These are phyloP conservation scores for Fonsecaea nubica DNA, from an alignment of 2,329 filamentous ascomycete genomes.

Conservation along the genomic window DNA sequence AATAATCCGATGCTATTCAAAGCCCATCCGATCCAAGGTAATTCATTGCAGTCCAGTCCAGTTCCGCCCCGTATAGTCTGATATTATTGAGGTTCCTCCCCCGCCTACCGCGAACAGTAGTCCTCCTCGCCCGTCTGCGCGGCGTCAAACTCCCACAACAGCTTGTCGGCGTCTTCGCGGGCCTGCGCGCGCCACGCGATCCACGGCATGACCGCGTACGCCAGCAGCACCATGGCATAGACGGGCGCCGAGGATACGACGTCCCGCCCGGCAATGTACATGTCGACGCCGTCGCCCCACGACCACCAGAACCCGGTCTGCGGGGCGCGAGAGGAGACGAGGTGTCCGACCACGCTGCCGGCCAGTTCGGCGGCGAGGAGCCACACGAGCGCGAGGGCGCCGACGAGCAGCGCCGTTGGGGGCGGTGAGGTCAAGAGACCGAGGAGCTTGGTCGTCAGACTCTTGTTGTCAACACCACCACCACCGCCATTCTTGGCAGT, in stretches of 20 bases:
- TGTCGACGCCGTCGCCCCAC: not conserved
- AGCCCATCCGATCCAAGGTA: too few species aligned
- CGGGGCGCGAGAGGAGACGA: not conserved
- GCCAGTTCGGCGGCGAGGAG: constrained; percentile 22
- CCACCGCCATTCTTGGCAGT: not conserved
- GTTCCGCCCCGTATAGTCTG: too few species aligned
- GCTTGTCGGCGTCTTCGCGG: constrained; percentile 1
- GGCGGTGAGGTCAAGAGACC: not conserved
- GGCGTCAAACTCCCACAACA: constrained; percentile 16
- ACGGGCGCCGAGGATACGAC: constrained; percentile 7
- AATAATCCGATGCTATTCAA: too few species aligned
- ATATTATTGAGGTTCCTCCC: not conserved
- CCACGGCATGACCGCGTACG: constrained; percentile 29
- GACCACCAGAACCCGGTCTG: constrained; percentile 15
- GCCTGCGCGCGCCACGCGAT: constrained; percentile 7
- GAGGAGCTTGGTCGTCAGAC: not conserved
- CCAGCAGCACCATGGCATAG: constrained; percentile 16
- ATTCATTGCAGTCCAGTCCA: too few species aligned
- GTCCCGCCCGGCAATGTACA: constrained; percentile 18
- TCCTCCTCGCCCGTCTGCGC: constrained; percentile 14
- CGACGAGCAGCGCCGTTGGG: constrained; percentile 19
- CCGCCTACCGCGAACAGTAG: constrained; percentile 14
- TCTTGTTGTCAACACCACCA: too few species aligned
- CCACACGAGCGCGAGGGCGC: constrained; percentile 21
- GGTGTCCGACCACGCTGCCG: not conserved